A percentile compares a stretch with the other conserved stretches of the same genome.
Conservation (phyloP, 1,139 yeast genomes). For the Candida sp. region DNA sequence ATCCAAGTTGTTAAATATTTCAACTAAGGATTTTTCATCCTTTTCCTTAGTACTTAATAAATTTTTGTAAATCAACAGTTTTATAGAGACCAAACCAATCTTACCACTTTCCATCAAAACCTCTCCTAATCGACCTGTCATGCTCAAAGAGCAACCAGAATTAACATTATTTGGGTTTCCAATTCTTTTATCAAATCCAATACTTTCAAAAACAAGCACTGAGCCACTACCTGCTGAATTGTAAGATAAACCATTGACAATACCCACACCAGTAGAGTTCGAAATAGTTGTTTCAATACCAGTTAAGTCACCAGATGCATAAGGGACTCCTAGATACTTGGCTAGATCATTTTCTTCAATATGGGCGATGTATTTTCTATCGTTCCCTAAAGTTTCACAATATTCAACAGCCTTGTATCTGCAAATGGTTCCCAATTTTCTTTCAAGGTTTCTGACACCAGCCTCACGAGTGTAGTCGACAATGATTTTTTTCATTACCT, state of each 20-base stretch:
- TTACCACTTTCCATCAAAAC: conserved; percentile 82
- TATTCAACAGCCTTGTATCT: conserved; percentile 81
- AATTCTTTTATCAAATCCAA: conserved; percentile 51
- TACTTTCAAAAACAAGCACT: conserved; percentile 74
- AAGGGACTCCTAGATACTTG: conserved; percentile 52
- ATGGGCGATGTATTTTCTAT: conserved; percentile 24
- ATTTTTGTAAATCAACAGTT: conserved; percentile 47
- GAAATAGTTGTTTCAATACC: conserved; percentile 20
- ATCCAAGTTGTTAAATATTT: conserved; percentile 51
- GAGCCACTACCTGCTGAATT: conserved; percentile 90
- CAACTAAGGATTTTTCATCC: conserved; percentile 27
- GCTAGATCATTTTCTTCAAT: conserved; percentile 45
- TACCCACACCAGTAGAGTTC: conserved; percentile 48
- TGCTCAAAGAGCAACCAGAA: conserved; percentile 41
- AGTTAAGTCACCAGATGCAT: conserved; percentile 18
- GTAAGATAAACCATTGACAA: conserved; percentile 89
- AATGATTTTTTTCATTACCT: conserved; percentile 59
- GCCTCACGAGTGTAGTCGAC: conserved; percentile 80
- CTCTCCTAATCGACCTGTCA: conserved; percentile 84
- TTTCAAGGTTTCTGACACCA: conserved; percentile 79
- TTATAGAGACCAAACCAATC: conserved; percentile 74
- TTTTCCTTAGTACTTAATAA: conserved; percentile 23
- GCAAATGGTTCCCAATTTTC: conserved; percentile 70
- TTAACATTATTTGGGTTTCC: conserved; percentile 25
- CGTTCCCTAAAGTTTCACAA: conserved; percentile 35